Evolutionary conservation across 352 stramenopile species (phyloP), one percentile per base, ranked within the genome.

Genomic region (Globisporangium spinosum): DNA sequence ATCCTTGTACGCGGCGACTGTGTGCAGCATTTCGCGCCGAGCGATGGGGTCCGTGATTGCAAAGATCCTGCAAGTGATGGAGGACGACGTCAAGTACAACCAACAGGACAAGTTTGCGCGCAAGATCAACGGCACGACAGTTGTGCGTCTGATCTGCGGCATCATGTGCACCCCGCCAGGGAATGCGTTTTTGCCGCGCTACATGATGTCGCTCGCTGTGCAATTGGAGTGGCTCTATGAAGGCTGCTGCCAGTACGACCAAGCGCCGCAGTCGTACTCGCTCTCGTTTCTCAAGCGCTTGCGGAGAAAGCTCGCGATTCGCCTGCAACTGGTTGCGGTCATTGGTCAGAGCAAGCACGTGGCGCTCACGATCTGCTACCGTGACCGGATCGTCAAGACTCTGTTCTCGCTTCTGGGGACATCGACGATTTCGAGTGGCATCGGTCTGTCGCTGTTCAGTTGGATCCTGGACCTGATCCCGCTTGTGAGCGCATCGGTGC

Each of bases 401-500:
- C 74, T 96, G 10, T 94, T 95, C 65, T 81, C 83, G 35, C 68
- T 94, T 13, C 74, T 96, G 17, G 78, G 81, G 10, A 94, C 86
- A 2, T 87, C 85, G n/a, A 72, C 76, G 32, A 79, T 90, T 20
- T 82, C 76, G 15, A 78, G 71, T 45, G 86, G 77, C 35, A 72
- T 78, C 0, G 86, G 88, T 1, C 59, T 92, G 10, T 91, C 88
- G 34, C 80, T 96, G 6, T 96, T 96, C 62, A 90, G 80, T 64
- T 96, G 88, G 88, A 94, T 94, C 60, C 63, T 96, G 55, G 88
- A 96, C 70, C 71, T 96, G 64, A 89, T 96, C 68, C 87, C 86
- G 17, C 71, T 90, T 51, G 75, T 94, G 54, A 89, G 87, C 60
- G 82, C 82, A 2, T 90, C 83, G 2, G 79, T 94, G 10, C 77